Evolutionary conservation across 768 basidiomycete species (phyloP), one percentile per base, ranked within the genome.

Genomic region (Chlorophyllum brunneum): DNA sequence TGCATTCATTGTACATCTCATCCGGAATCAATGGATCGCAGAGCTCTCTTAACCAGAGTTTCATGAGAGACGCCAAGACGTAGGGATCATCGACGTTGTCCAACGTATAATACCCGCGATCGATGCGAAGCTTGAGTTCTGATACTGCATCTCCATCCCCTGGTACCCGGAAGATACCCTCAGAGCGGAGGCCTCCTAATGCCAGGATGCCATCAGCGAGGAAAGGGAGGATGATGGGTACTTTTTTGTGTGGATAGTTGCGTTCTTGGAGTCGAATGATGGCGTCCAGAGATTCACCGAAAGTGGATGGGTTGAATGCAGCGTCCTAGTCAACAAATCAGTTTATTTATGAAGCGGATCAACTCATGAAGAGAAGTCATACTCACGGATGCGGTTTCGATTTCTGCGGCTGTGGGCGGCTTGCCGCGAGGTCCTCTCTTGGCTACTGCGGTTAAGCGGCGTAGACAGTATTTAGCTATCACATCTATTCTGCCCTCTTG

Each of bases 151-250:
- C 95, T 16, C 79, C 79, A 65, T 98, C 94, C 0, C 95, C 95
- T 11, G 94, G 90, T 4, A 95, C 83, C 39, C 94, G 85, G 70
- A 95, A 98, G 51, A 95, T 94, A 15, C 95, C 95, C 64, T 95
- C 94, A 26, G 85, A 71, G 63, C 85, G 85, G 39, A 83, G 79
- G 3, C 94, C 95, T 0, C 92, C 92, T 9, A 94, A 74, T 2
- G 91, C 88, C 39, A 98, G 80, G 58, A 97, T 94, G 1, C 91
- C 92, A 59, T 95, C 88, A 2, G 90, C 85, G 23, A 97, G 84
- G 77, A 95, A 97, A 11, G 93, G 92, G 5, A 98, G 82, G 60
- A 98, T 90, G 66, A 94, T 92, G 15, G 94, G 94, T 10, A 95
- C 85, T 65, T 84, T 87, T 59, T 88, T 82, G 48, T 81, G 74